Evolutionary conservation across 805 yeast genomes (phyloP).

Genomic region (Ogataea minuta): DNA sequence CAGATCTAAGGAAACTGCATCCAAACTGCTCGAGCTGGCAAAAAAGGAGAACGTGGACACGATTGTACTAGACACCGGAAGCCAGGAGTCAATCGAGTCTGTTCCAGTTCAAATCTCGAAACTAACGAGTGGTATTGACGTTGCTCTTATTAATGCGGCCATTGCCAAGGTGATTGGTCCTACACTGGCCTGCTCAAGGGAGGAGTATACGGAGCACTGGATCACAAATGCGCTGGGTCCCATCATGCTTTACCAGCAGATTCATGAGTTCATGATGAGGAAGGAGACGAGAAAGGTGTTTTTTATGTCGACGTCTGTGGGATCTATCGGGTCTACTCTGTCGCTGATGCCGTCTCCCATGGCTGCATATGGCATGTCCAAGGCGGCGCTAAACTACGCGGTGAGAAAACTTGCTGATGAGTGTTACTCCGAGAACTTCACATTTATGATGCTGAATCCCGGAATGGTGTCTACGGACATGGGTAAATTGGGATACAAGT

Average conservation of each 20-base stretch:
- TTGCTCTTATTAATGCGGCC: conserved; percentile 8
- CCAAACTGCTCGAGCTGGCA: conserved; percentile 18
- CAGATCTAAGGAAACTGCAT: conserved; percentile 1
- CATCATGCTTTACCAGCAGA: conserved; percentile 4
- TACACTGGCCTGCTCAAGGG: neutral
- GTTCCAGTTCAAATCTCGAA: conserved; percentile 1
- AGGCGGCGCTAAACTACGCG: neutral
- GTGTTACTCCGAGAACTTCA: neutral
- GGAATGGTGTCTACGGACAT: neutral
- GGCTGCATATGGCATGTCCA: neutral
- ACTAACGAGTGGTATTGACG: conserved; percentile 4
- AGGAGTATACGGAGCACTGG: neutral
- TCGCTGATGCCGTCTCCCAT: neutral
- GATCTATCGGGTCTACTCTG: neutral
- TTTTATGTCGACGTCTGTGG: conserved; percentile 2
- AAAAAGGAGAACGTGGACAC: conserved; percentile 4
- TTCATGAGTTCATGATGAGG: conserved; percentile 1
- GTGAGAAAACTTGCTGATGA: conserved; percentile 1
- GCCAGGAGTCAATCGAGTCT: conserved; percentile 3
- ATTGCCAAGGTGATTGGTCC: neutral
- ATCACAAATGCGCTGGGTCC: conserved; percentile 5
- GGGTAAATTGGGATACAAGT: too few species aligned
- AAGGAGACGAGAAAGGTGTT: conserved; percentile 1
- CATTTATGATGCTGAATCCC: neutral
- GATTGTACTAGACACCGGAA: conserved; percentile 3